These are phyloP conservation scores for Tephrocybe sp. DNA, from an alignment of 768 basidiomycete species.

Conservation along the genomic window DNA sequence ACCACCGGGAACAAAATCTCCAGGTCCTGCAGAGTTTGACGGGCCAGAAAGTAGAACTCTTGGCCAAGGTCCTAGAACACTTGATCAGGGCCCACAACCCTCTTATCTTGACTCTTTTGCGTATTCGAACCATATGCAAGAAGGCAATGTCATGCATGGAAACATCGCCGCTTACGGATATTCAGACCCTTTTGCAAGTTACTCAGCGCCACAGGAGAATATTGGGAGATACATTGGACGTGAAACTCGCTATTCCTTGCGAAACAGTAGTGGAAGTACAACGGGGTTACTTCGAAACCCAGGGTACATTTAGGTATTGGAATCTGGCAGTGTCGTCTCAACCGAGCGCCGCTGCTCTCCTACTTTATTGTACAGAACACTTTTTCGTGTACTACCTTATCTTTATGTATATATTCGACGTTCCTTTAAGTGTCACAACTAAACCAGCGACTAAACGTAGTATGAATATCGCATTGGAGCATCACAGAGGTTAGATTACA, in stretches of 20 bases:
- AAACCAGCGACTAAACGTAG: no score
- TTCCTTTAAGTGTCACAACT: no score
- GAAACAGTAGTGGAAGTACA: constrained; percentile 3
- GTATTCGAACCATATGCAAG: no score
- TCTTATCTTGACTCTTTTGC: background rate
- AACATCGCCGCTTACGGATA: background rate
- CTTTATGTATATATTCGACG: no score
- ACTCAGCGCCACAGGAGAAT: background rate
- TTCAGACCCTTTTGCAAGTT: background rate
- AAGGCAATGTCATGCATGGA: background rate
- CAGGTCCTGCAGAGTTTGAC: constrained; percentile 5
- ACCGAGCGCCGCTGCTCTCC: no score
- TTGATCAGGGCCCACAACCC: background rate
- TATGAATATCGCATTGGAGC: no score
- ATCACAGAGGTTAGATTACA: no score
- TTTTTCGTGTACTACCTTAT: no score
- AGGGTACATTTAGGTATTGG: background rate
- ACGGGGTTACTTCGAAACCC: constrained; percentile 3
- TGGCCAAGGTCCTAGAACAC: background rate
- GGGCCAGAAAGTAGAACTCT: background rate
- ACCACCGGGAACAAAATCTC: constrained; percentile 7
- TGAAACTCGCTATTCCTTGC: background rate
- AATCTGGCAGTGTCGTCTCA: no score
- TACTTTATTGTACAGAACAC: no score
- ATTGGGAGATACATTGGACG: background rate